Evolutionary conservation across 2,329 filamentous ascomycete genomes (phyloP), one percentile per base, ranked within the genome.

Genomic region (Xylariaceae sp.): DNA sequence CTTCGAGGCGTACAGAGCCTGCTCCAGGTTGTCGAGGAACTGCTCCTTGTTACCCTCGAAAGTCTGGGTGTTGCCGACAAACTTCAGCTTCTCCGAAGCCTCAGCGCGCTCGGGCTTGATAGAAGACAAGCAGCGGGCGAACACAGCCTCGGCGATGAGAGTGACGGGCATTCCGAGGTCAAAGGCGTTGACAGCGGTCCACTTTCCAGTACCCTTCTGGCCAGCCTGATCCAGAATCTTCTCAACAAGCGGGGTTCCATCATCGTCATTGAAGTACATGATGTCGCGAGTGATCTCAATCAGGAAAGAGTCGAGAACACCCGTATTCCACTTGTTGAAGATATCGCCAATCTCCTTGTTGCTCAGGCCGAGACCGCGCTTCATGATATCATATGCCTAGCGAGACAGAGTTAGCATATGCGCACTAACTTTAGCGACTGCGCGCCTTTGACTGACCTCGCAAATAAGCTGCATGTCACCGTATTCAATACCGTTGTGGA

Each of bases 391-490:
- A 73, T 98, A 98, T 59, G 92, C 92, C 90, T 96, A 55, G n/a
- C n/a, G n/a, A n/a, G n/a, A n/a, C n/a, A n/a, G n/a, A n/a, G n/a
- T n/a, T n/a, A n/a, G n/a, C n/a, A n/a, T n/a, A n/a, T n/a, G n/a
- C n/a, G n/a, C n/a, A n/a, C n/a, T n/a, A n/a, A n/a, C n/a, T n/a
- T n/a, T n/a, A n/a, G n/a, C n/a, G n/a, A n/a, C n/a, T n/a, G n/a
- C n/a, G n/a, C n/a, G n/a, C n/a, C n/a, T n/a, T n/a, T n/a, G n/a
- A 28, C 78, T 58, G 71, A 95, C 90, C 83, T 98, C 92, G 71
- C 85, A 94, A 67, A 98, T 98, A 62, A 98, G 79, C 78, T 98
- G 92, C 92, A 98, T 98, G 74, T 98, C 92, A 81, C 92, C 92
- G 67, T 98, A 98, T 75, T 98, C 92, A 60, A 98, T 98, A 79